phyloP scores from a whole-genome alignment of 2,329 filamentous ascomycete species.

The Fusarium musae region DNA sequence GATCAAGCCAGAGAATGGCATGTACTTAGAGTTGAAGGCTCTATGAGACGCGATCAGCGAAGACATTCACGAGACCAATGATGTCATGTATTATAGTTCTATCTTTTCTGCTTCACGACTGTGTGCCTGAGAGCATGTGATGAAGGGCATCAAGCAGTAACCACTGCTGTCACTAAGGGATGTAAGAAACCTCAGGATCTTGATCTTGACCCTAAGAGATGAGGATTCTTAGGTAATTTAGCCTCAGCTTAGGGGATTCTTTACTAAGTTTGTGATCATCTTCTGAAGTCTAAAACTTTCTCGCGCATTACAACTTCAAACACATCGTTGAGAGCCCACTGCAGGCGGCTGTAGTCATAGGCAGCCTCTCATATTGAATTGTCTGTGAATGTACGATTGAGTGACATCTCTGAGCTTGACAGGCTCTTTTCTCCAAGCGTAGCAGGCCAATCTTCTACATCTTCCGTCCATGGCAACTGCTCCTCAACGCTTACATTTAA shows the following conservation, averaged over 20 bases:
- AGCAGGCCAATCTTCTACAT: neutral
- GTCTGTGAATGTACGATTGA: constrained; percentile 1
- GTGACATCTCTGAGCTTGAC: neutral
- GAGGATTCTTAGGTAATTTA: fast-evolving
- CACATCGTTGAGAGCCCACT: neutral
- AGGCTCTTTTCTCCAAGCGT: neutral
- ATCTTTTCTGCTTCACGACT: neutral
- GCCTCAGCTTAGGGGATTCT: neutral
- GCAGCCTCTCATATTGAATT: neutral
- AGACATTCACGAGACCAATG: neutral
- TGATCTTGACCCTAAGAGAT: neutral
- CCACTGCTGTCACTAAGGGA: too few relatives aligned
- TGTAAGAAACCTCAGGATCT: neutral
- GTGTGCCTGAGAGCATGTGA: neutral
- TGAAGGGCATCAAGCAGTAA: neutral
- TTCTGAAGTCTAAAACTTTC: neutral
- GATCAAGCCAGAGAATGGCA: constrained; percentile 71
- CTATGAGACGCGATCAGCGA: neutral
- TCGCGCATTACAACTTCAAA: neutral
- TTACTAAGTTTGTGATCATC: fast-evolving
- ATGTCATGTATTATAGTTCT: neutral
- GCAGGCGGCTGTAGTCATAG: fast-evolving
- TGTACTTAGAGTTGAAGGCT: constrained; percentile 61
- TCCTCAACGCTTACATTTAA: constrained; percentile 10
- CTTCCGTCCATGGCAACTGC: neutral